Evolutionary conservation across 257 asterid genomes (phyloP).

Genomic region (Nicotiana undulata): DNA sequence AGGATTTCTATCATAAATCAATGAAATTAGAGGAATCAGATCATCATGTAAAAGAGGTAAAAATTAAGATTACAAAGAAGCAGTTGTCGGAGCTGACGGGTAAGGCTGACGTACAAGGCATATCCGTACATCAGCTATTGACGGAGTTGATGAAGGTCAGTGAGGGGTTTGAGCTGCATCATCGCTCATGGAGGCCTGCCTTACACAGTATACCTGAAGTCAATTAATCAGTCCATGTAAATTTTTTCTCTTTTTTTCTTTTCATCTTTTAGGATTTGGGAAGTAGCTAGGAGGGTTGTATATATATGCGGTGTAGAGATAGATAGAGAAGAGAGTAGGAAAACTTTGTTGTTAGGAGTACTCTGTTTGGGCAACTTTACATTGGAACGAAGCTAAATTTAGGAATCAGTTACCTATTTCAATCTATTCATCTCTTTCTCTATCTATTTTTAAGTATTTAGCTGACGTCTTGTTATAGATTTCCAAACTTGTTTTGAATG

Average conservation of each 20-base stretch:
- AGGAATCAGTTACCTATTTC: too few relatives aligned
- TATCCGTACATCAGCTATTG: conserved; percentile 32
- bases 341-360: too few relatives aligned
- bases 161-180: conserved; percentile 15
- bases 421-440: too few relatives aligned
- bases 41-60: conserved; percentile 30
- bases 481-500: too few relatives aligned
- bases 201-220: conserved; percentile 51
- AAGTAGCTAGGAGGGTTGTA: background rate
- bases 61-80: conserved; percentile 50
- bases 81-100: conserved; percentile 38
- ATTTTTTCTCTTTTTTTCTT: background rate
- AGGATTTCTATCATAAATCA: background rate
- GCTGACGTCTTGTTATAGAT: too few relatives aligned
- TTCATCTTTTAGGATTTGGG: background rate
- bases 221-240: background rate
- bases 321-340: too few relatives aligned
- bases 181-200: conserved; percentile 37
- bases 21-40: conserved; percentile 1
- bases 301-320: background rate
- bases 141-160: conserved; percentile 19
- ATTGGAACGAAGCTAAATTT: too few relatives aligned
- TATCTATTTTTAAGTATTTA: too few relatives aligned
- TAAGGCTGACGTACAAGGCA: conserved; percentile 23
- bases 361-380: too few relatives aligned